phyloP scores from a whole-genome alignment of 73 alveolate species.

The Paramecium tetraurelia region DNA sequence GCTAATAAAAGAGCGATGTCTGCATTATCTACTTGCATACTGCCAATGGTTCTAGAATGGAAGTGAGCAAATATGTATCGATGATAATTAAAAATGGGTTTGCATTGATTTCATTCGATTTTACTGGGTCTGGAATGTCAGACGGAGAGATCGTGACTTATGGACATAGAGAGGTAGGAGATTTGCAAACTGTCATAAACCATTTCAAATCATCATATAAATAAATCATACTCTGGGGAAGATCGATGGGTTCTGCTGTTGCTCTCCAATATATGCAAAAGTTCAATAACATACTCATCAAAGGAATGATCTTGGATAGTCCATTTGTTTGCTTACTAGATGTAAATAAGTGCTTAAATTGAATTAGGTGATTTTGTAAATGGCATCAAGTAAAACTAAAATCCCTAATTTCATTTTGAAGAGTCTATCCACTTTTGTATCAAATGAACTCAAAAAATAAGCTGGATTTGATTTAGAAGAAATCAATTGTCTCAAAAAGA shows the following conservation, averaged over 20 bases:
- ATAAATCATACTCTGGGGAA: slow-evolving; percentile 23
- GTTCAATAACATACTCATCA: not conserved
- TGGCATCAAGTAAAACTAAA: slow-evolving; percentile 6
- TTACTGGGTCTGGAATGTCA: slow-evolving; percentile 28
- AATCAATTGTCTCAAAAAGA: not conserved
- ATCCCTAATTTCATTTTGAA: not conserved
- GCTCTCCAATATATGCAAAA: not conserved
- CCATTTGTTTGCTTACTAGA: not conserved
- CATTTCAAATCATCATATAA: not conserved
- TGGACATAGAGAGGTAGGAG: slow-evolving; percentile 1
- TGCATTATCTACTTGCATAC: slow-evolving; percentile 16
- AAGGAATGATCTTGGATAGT: slow-evolving; percentile 6
- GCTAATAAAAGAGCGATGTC: not conserved
- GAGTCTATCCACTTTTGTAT: not conserved
- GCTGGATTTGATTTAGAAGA: slow-evolving; percentile 29
- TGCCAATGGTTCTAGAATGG: slow-evolving; percentile 35
- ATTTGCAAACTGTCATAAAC: not conserved
- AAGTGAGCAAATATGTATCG: not conserved
- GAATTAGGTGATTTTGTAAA: not conserved
- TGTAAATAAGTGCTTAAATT: not conserved
- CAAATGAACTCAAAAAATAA: not conserved
- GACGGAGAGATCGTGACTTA: slow-evolving; percentile 5
- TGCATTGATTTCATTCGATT: not conserved
- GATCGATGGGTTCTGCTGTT: slow-evolving; percentile 44
- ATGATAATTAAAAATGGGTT: not conserved